Evolutionary conservation across 176 grass and related monocot genomes (phyloP).

Genomic region (Oryza officinalis): DNA sequence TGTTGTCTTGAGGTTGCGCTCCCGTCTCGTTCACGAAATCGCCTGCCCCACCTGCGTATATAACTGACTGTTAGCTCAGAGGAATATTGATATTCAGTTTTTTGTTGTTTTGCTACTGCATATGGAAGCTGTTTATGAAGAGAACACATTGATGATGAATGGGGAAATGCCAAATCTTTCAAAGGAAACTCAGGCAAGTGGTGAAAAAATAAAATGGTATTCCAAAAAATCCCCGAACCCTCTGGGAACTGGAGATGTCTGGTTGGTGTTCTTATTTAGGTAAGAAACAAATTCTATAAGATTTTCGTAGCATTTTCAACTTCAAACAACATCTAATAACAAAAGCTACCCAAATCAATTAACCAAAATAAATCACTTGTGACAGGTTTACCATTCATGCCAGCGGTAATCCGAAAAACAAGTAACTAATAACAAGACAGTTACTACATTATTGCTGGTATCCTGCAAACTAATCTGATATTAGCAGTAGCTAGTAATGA

Average conservation of each 20-base stretch:
- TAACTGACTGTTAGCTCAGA: not conserved
- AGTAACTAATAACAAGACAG: not conserved
- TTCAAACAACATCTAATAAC: not conserved
- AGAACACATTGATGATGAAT: not conserved
- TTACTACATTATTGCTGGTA: not conserved
- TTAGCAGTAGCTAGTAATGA: not conserved
- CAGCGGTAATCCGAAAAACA: not conserved
- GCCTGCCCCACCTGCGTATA: conserved; percentile 49
- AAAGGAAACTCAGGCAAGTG: not conserved
- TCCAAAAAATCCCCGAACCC: not conserved
- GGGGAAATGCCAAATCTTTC: not conserved
- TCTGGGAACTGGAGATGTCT: not conserved
- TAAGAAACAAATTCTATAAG: not conserved
- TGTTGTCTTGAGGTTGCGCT: conserved; percentile 30
- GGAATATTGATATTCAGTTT: not conserved
- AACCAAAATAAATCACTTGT: not conserved
- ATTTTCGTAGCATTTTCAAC: not conserved
- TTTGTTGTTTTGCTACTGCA: not conserved
- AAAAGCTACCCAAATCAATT: not conserved
- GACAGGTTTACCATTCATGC: not conserved
- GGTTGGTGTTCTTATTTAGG: not conserved
- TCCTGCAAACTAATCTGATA: not conserved
- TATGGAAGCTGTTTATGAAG: not conserved
- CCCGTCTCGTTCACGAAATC: conserved; percentile 20
- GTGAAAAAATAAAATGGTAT: not conserved